These are phyloP conservation scores for Clonostachys sp. DNA, from an alignment of 2,329 filamentous ascomycete species.

Conservation along the genomic window DNA sequence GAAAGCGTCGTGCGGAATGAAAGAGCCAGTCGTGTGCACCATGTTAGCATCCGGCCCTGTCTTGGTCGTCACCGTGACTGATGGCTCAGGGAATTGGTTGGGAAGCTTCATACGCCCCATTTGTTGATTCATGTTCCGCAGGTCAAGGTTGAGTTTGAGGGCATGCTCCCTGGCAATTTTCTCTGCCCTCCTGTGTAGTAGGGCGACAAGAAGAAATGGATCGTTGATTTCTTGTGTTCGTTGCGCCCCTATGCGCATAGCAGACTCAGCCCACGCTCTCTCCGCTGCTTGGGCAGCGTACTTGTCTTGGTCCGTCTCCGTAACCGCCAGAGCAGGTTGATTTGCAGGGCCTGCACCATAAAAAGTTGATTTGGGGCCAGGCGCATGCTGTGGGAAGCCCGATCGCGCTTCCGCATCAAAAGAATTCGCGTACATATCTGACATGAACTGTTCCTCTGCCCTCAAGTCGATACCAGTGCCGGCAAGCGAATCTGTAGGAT, in stretches of 20 bases:
- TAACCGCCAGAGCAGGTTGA: conserved; percentile 46
- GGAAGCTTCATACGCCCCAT: conserved; percentile 45
- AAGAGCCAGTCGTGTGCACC: conserved; percentile 60
- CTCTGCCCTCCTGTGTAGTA: conserved; percentile 52
- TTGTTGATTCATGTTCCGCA: conserved; percentile 37
- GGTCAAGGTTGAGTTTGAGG: conserved; percentile 49
- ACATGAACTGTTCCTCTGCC: conserved; percentile 80
- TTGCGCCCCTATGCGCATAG: conserved; percentile 52
- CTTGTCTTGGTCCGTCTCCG: conserved; percentile 52
- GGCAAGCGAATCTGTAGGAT: conserved; percentile 77
- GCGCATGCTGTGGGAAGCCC: conserved; percentile 44
- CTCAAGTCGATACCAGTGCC: conserved; percentile 83
- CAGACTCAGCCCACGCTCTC: conserved; percentile 62
- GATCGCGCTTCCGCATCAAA: conserved; percentile 44
- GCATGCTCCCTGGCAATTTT: conserved; percentile 56
- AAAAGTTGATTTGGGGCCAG: conserved; percentile 52
- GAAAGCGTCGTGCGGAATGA: conserved; percentile 69
- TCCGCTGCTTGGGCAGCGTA: conserved; percentile 62
- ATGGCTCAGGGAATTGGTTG: conserved; percentile 42
- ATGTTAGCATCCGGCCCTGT: conserved; percentile 56
- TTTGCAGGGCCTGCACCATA: conserved; percentile 64
- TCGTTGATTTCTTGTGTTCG: conserved; percentile 68
- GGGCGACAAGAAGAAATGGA: conserved; percentile 65
- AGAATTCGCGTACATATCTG: conserved; percentile 56
- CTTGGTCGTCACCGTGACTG: conserved; percentile 48